Base-by-base conservation (phyloP, 2,329 filamentous ascomycete genomes). In the Xylaria sp. region DNA sequence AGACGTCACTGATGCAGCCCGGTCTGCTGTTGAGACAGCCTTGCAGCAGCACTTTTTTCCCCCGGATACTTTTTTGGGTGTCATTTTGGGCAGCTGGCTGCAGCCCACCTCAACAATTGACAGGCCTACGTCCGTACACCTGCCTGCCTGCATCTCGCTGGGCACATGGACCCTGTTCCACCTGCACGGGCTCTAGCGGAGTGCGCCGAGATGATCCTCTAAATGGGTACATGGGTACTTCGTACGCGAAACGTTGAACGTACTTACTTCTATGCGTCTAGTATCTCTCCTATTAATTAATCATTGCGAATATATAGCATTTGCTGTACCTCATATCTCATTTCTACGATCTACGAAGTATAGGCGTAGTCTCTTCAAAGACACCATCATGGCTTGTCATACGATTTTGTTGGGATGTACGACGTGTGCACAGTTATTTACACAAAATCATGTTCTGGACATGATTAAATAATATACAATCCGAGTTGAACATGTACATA, bases 91-190 rank as follows among this genome's bases (percentile, higher is more conserved):
- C 11, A 34, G 11, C 29, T 34, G 16, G 29, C 29, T 34, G 29
- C 29, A 34, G 29, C 29, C 11, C 29, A 34, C 24, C 24, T 26
- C 9, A 26, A 5, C 5, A 9, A 9, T 9, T 9, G 9, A 9
- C 24, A 41, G n/a, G 39, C 39, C 4, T 11, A n/a, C 19, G 6
- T 11, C 6, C 19, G 4, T 44, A 42, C 57, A 47, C 38, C 50
- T 58, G 54, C 57, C 34, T 39, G 39, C 42, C 17, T 21, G 17
- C 52, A n/a, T n/a, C n/a, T n/a, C n/a, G n/a, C n/a, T n/a, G 54
- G 53, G 49, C 58, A 52, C 19, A n/a, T 37, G 41, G 47, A 48
- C 49, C 41, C 39, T 21, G 52, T 54, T 55, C 52, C 58, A 60
- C 52, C 56, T 61, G 50, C 26, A 59, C 22, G 26, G 24, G 49